Evolutionary conservation across 1,284 basidiomycete genomes (phyloP).

Genomic region (Tilletia setariae): DNA sequence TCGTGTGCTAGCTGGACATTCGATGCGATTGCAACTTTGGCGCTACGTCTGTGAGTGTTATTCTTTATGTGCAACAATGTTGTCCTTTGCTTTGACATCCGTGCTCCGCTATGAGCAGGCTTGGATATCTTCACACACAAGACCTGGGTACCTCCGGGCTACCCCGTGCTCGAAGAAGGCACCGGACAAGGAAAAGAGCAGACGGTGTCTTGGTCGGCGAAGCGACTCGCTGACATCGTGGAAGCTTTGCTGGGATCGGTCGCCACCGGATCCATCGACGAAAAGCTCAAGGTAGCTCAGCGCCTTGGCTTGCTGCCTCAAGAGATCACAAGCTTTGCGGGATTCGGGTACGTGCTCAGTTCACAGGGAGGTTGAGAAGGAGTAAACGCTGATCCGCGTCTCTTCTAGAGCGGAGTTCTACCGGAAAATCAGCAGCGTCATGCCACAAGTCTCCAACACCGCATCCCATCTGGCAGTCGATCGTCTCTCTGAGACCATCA

Average conservation of each 20-base stretch:
- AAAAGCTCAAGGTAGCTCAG: constrained; percentile 14
- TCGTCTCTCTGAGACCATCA: not conserved
- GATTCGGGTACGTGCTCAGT: constrained; percentile 17
- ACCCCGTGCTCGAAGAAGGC: not conserved
- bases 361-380: not conserved
- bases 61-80: too few relatives aligned
- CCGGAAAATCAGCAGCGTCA: too few relatives aligned
- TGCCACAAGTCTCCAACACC: too few relatives aligned
- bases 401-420: not conserved
- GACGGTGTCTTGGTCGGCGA: constrained; percentile 22
- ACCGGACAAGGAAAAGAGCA: not conserved
- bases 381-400: not conserved
- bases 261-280: constrained; percentile 8
- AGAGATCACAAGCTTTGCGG: constrained; percentile 15
- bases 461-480: not conserved
- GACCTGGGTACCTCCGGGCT: constrained; percentile 7
- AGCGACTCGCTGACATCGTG: constrained; percentile 33
- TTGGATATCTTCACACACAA: not conserved
- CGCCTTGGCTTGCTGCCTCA: constrained; percentile 23
- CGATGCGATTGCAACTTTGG: not conserved
- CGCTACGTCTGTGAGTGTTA: not conserved
- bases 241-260: constrained; percentile 33
- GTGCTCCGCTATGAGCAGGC: not conserved
- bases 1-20: constrained; percentile 7
- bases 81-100: too few relatives aligned